These are phyloP conservation scores for Diplogelasinospora grovesii DNA, from an alignment of 495 filamentous ascomycete genomes.

Conservation along the genomic window DNA sequence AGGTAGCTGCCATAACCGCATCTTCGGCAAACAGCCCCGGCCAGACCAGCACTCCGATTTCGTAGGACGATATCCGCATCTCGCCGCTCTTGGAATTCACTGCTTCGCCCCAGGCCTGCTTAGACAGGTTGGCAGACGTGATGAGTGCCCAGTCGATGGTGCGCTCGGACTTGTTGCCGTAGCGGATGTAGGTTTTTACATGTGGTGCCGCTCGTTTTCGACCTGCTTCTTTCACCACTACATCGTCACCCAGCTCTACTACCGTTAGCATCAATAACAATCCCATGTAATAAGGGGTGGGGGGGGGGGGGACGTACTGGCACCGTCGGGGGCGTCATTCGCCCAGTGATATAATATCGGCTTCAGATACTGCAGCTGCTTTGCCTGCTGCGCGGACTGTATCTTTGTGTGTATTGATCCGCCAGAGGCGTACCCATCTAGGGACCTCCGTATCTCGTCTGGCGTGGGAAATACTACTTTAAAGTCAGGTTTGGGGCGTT, in stretches of 20 bases:
- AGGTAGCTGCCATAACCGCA: conserved; percentile 62
- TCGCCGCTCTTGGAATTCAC: conserved; percentile 42
- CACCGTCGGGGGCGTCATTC: conserved; percentile 38
- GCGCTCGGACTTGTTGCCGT: conserved; percentile 37
- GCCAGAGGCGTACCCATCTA: conserved; percentile 75
- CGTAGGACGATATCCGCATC: conserved; percentile 71
- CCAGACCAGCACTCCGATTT: conserved; percentile 82
- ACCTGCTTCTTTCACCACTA: conserved; percentile 34
- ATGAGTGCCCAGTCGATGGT: conserved; percentile 79
- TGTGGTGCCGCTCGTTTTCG: conserved; percentile 80
- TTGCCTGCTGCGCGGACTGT: conserved; percentile 57
- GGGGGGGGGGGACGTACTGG: conserved; percentile 7
- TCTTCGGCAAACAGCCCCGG: conserved; percentile 55
- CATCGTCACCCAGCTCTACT: conserved; percentile 4
- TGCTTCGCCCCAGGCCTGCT: conserved; percentile 80
- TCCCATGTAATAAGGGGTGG: background rate
- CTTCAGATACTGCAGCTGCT: conserved; percentile 67
- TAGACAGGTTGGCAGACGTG: conserved; percentile 81
- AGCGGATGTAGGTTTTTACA: conserved; percentile 86
- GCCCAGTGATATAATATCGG: conserved; percentile 71
- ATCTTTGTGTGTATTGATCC: conserved; percentile 77
- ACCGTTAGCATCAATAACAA: background rate
- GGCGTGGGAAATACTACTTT: conserved; percentile 75
- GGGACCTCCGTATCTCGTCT: conserved; percentile 66
- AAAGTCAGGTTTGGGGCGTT: conserved; percentile 22